Conservation (phyloP, 208 protist species). For the Trypanosoma scelopori region DNA sequence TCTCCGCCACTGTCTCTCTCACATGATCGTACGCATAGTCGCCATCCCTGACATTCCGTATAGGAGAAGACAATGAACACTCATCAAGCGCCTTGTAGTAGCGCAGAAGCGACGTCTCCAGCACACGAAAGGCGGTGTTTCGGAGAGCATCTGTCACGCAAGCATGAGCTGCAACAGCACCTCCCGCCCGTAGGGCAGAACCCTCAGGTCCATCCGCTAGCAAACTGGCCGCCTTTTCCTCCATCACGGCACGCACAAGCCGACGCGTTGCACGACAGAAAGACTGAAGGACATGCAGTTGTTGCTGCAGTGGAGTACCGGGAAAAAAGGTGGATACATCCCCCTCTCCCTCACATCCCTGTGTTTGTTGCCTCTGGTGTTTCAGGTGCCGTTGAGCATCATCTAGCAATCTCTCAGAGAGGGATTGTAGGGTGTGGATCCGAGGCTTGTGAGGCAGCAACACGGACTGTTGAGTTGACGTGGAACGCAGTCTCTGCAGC, state of each 20-base stretch:
- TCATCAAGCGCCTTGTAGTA: conserved; percentile 45
- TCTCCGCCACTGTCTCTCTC: conserved; percentile 4
- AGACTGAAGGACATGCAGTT: conserved; percentile 45
- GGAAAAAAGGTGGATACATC: conserved; percentile 25
- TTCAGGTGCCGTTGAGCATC: conserved; percentile 12
- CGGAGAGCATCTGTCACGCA: conserved; percentile 39
- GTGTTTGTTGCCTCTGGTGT: background rate
- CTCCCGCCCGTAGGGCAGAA: conserved; percentile 58
- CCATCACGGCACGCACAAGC: conserved; percentile 75
- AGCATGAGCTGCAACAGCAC: conserved; percentile 20
- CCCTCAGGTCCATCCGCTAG: conserved; percentile 63
- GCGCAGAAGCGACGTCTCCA: conserved; percentile 64
- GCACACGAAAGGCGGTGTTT: conserved; percentile 72
- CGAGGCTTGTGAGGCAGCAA: conserved; percentile 80
- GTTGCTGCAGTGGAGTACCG: conserved; percentile 41
- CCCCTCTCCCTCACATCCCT: background rate
- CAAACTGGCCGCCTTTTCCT: conserved; percentile 68
- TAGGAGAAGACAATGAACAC: conserved; percentile 3
- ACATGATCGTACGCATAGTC: conserved; percentile 8
- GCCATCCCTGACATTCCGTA: background rate
- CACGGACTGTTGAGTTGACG: conserved; percentile 22
- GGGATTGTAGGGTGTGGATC: conserved; percentile 66
- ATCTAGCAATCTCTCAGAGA: conserved; percentile 59
- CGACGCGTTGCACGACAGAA: conserved; percentile 55
- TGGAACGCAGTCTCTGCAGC: conserved; percentile 40